Evolutionary conservation across 148 eudicot genomes (phyloP), one percentile per base, ranked within the genome.

Genomic region (Arctostaphylos glauca): DNA sequence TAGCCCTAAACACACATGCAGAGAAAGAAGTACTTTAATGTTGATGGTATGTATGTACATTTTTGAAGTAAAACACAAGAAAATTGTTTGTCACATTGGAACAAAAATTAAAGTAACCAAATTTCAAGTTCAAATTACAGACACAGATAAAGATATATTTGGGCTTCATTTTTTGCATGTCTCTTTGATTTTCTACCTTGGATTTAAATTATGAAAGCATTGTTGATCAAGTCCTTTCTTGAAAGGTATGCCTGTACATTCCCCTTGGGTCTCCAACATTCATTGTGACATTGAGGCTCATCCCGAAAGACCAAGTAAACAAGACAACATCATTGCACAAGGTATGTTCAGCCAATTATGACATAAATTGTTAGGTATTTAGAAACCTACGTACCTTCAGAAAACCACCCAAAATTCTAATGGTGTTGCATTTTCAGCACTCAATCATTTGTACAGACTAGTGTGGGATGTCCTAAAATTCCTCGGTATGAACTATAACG

Each of bases 401-500:
- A 43, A n/a, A 56, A 38, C 80, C n/a, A 54, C 31, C 67, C 62
- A 78, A 55, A 50, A 19, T 56, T 78, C 50, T 43, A 18, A 38
- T 56, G 15, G n/a, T 15, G 25, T 12, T 55, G 43, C 23, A 54
- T 46, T 78, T 56, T 46, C 67, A 78, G 80, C 67, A 19, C 64
- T 78, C 80, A 16, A 46, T 38, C 48, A 56, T 54, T 2, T 41
- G 67, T 56, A 78, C 19, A 49, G 67, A 56, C 68, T n/a, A 43
- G 49, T 44, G 19, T 56, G 80, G 68, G 48, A 56, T 18, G 25
- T 78, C 14, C 80, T 78, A 41, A 78, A 78, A 56, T 21, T 78
- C 80, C 4, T 78, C 12, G 67, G 80, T 78, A 78, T 4, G 80
- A 76, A 56, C 7, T 23, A 66, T 9, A 25, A 2, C 19, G 43